Percentiles rank a stretch among this genome's conserved stretches.
phyloP scores from a whole-genome alignment of 140 eudicot species.

The Oenanthe javanica region DNA sequence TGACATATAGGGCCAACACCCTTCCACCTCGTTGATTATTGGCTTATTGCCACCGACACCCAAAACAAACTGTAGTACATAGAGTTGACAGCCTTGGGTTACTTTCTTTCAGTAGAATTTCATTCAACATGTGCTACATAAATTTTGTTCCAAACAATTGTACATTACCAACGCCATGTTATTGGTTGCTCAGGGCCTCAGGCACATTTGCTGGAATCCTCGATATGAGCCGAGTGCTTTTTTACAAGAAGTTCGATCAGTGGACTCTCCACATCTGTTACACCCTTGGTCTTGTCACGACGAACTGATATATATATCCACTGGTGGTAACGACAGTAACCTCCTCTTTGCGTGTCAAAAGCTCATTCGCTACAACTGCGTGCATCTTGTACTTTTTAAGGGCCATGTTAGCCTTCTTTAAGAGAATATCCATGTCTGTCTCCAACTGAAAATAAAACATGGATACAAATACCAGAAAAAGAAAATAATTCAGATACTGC shows the following conservation, averaged over 20 bases:
- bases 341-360: slow-evolving; percentile 68
- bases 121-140: neutral
- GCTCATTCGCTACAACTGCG: slow-evolving; percentile 53
- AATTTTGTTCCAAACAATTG: neutral
- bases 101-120: no score
- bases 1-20: no score
- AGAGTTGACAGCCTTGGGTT: no score
- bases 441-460: slow-evolving; percentile 53
- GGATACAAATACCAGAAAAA: neutral
- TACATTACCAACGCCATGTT: neutral
- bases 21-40: no score
- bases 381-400: slow-evolving; percentile 34
- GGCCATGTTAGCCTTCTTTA: slow-evolving; percentile 35
- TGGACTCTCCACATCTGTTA: slow-evolving; percentile 57
- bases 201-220: neutral
- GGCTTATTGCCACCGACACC: neutral
- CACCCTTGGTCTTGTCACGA: slow-evolving; percentile 43
- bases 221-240: slow-evolving; percentile 34
- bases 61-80: neutral
- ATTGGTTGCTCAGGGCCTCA: neutral
- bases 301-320: slow-evolving; percentile 36
- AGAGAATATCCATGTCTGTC: slow-evolving; percentile 66
- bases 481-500: neutral
- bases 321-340: slow-evolving; percentile 48
- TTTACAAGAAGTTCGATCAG: slow-evolving; percentile 53